Conservation (phyloP, 2,329 filamentous ascomycete species). For the Trichoderma citrinoviride region DNA sequence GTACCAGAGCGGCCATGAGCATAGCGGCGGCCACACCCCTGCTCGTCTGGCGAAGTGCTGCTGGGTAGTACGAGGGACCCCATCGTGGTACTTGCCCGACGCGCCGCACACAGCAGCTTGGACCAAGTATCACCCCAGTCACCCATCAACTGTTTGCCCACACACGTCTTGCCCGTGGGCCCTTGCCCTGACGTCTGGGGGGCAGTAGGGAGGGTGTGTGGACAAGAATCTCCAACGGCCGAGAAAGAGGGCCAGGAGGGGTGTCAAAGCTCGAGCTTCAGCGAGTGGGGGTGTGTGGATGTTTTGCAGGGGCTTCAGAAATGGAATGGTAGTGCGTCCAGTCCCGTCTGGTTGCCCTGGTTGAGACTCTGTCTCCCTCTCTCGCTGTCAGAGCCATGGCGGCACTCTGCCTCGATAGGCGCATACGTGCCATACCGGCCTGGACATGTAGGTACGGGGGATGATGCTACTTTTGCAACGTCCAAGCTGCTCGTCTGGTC, state of each 20-base stretch:
- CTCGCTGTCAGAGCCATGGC: neutral
- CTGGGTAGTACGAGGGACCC: too few species aligned
- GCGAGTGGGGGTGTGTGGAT: conserved; percentile 19
- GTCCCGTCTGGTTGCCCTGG: too few species aligned
- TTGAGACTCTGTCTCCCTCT: neutral
- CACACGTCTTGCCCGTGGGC: conserved; percentile 1
- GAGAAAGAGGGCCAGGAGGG: neutral
- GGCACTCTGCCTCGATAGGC: neutral
- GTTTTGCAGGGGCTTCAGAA: conserved; percentile 2
- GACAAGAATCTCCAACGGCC: neutral
- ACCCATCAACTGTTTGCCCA: conserved; percentile 8
- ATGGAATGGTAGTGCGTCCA: neutral
- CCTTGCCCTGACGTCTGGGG: conserved; percentile 11
- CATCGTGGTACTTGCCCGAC: too few species aligned
- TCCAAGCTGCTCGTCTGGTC: neutral
- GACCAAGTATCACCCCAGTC: neutral
- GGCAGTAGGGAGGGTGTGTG: neutral
- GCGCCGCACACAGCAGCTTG: neutral
- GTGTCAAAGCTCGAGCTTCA: conserved; percentile 10
- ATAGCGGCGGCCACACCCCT: neutral
- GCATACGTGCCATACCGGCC: neutral
- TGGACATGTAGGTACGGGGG: too few species aligned
- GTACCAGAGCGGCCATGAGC: conserved; percentile 14
- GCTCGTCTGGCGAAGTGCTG: neutral
- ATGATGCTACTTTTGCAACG: too few species aligned